phyloP scores from a whole-genome alignment of 495 filamentous ascomycete species.

The Symbiotaphrina buchneri region DNA sequence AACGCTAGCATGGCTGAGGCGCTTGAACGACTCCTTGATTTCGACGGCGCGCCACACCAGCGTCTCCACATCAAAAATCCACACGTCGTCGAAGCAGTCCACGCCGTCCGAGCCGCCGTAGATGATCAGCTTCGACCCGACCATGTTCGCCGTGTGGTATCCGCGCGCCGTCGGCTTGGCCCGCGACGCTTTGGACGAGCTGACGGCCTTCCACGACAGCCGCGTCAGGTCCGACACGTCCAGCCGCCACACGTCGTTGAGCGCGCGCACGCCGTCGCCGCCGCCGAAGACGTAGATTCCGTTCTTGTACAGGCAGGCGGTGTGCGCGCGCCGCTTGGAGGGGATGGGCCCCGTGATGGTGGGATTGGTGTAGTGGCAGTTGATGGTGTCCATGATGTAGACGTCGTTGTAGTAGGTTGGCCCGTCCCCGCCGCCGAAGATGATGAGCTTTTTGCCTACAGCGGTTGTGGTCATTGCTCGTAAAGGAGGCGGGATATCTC shows the following conservation, averaged over 20 bases:
- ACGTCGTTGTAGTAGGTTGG: conserved; percentile 47
- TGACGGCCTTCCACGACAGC: conserved; percentile 36
- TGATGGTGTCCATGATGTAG: conserved; percentile 42
- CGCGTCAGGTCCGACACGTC: conserved; percentile 37
- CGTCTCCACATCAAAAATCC: conserved; percentile 30
- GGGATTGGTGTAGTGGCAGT: conserved; percentile 33
- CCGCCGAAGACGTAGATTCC: conserved; percentile 46
- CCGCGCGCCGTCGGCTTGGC: conserved; percentile 32
- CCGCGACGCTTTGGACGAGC: conserved; percentile 6
- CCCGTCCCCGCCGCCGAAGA: conserved; percentile 43
- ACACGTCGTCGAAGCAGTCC: conserved; percentile 45
- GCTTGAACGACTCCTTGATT: conserved; percentile 25
- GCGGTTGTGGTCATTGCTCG: conserved; percentile 45
- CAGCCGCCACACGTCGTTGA: conserved; percentile 45
- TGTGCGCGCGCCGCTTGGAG: conserved; percentile 34
- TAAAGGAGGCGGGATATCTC: conserved; percentile 34
- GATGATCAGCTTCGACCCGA: conserved; percentile 41
- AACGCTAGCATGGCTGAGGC: conserved; percentile 38
- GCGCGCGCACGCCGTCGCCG: conserved; percentile 36
- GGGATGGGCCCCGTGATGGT: conserved; percentile 25
- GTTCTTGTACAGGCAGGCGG: conserved; percentile 40
- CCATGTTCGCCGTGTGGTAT: conserved; percentile 49
- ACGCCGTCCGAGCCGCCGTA: conserved; percentile 42
- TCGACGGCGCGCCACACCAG: conserved; percentile 21
- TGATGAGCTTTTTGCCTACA: conserved; percentile 38